Percentiles rank a stretch among this genome's conserved stretches.
Evolutionary conservation across 1,284 basidiomycete species (phyloP).

Genomic region (Fistulina hepatica): DNA sequence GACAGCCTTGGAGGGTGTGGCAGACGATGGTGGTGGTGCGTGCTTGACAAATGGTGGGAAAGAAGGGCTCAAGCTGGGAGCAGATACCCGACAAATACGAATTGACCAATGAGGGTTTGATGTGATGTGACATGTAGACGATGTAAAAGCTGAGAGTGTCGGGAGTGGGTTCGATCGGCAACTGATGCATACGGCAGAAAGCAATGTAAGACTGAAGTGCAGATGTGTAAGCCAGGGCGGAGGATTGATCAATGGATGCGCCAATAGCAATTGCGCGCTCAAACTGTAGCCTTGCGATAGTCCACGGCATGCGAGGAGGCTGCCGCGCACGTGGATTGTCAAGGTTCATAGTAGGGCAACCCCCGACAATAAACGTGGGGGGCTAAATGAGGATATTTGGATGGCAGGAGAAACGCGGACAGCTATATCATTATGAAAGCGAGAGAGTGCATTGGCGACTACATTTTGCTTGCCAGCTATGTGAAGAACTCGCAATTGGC

Average conservation of each 20-base stretch:
- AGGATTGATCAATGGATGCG: conserved; percentile 21
- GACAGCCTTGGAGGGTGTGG: conserved; percentile 24
- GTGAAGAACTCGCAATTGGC: conserved; percentile 8
- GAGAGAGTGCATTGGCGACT: conserved; percentile 8
- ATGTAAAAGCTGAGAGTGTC: conserved; percentile 27
- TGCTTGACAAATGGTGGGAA: conserved; percentile 22
- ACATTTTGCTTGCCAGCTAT: conserved; percentile 8
- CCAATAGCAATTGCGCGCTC: conserved; percentile 26
- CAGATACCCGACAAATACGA: conserved; percentile 33
- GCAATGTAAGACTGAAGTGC: conserved; percentile 28
- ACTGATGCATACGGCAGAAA: conserved; percentile 25
- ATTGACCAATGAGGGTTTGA: conserved; percentile 26
- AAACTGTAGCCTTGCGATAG: conserved; percentile 20
- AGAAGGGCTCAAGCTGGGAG: conserved; percentile 26
- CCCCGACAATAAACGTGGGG: conserved; percentile 23
- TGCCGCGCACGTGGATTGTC: conserved; percentile 15
- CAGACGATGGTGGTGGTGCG: conserved; percentile 16
- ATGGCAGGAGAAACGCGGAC: conserved; percentile 12
- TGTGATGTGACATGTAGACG: conserved; percentile 29
- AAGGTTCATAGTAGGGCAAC: conserved; percentile 17
- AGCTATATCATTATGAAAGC: conserved; percentile 7
- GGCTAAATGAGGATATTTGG: conserved; percentile 16
- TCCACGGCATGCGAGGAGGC: conserved; percentile 22
- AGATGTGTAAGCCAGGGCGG: conserved; percentile 23
- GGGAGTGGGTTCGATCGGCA: conserved; percentile 23